A percentile compares a stretch with the other conserved stretches of the same genome.
Evolutionary conservation across 495 filamentous ascomycete species (phyloP).

Genomic region (Aspergillus nanangensis): DNA sequence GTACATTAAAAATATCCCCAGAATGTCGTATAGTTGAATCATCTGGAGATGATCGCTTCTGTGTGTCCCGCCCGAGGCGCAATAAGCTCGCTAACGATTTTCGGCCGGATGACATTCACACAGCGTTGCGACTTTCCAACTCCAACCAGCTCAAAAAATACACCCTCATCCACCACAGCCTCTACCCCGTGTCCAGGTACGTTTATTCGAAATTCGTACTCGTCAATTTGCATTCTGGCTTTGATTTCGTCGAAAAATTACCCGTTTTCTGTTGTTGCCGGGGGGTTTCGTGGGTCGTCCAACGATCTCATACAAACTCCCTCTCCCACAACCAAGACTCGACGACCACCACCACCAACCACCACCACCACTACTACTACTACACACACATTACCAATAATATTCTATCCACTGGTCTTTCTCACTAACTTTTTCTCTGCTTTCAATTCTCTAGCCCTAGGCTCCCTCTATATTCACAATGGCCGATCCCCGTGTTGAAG

Average conservation of each 20-base stretch:
- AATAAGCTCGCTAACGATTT: constrained; percentile 48
- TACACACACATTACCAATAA: too few relatives aligned
- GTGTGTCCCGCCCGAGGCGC: constrained; percentile 29
- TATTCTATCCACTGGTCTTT: too few relatives aligned
- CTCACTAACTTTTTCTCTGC: constrained; percentile 15
- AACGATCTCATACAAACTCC: constrained; percentile 6
- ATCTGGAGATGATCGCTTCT: constrained; percentile 23
- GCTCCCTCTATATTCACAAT: constrained; percentile 54
- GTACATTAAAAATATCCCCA: neutral
- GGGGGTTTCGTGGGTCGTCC: constrained; percentile 13
- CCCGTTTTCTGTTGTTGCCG: constrained; percentile 26
- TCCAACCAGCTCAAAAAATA: constrained; percentile 38
- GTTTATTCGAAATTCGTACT: constrained; percentile 19
- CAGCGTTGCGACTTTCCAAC: constrained; percentile 40
- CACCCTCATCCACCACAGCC: constrained; percentile 33
- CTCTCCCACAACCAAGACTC: neutral
- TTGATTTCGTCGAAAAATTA: constrained; percentile 24
- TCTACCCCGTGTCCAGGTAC: constrained; percentile 36
- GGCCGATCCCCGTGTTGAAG: constrained; percentile 97
- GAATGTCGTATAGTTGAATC: constrained; percentile 8
- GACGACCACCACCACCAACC: neutral
- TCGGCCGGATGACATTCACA: constrained; percentile 41
- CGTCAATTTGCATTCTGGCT: constrained; percentile 17
- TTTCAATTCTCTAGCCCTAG: constrained; percentile 18
- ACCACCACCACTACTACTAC: neutral